Evolutionary conservation across 768 basidiomycete genomes (phyloP).

Genomic region (Pleurotus pulmonarius): DNA sequence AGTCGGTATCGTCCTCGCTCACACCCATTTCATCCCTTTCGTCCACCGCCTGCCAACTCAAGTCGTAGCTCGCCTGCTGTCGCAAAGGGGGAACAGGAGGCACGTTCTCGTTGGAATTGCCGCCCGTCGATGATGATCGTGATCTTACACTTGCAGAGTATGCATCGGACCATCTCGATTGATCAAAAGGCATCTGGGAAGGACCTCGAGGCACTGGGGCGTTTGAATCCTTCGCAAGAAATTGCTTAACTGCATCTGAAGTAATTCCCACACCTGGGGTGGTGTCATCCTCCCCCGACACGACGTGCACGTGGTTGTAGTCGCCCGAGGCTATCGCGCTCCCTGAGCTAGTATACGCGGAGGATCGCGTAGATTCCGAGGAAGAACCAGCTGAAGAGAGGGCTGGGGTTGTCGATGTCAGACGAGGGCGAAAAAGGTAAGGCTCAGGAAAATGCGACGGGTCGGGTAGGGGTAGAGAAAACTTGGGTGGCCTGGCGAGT

Average conservation of each 20-base stretch:
- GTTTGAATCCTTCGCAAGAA: slow-evolving; percentile 50
- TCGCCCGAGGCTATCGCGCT: slow-evolving; percentile 60
- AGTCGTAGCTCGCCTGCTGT: slow-evolving; percentile 72
- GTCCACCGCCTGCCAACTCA: slow-evolving; percentile 70
- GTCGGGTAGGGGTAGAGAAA: slow-evolving; percentile 48
- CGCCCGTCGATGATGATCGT: slow-evolving; percentile 64
- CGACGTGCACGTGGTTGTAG: slow-evolving; percentile 63
- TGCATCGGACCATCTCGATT: slow-evolving; percentile 69
- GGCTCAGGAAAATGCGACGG: slow-evolving; percentile 71
- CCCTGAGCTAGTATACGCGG: slow-evolving; percentile 72
- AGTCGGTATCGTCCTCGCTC: slow-evolving; percentile 57
- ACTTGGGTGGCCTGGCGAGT: slow-evolving; percentile 42
- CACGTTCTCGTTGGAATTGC: slow-evolving; percentile 39
- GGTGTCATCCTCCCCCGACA: slow-evolving; percentile 55
- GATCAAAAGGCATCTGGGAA: slow-evolving; percentile 55
- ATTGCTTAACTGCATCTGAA: slow-evolving; percentile 61
- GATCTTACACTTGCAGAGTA: slow-evolving; percentile 64
- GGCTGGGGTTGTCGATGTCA: slow-evolving; percentile 46
- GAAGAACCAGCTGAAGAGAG: slow-evolving; percentile 73
- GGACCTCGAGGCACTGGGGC: slow-evolving; percentile 38
- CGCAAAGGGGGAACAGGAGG: slow-evolving; percentile 40
- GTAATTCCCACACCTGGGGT: slow-evolving; percentile 55
- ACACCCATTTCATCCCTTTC: slow-evolving; percentile 64
- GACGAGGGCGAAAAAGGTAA: slow-evolving; percentile 54
- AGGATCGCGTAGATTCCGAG: slow-evolving; percentile 68